Percentiles rank a stretch among this genome's conserved stretches.
These are phyloP conservation scores for Cryptomeria japonica DNA, from an alignment of 75 land plant genomes.

Conservation along the genomic window DNA sequence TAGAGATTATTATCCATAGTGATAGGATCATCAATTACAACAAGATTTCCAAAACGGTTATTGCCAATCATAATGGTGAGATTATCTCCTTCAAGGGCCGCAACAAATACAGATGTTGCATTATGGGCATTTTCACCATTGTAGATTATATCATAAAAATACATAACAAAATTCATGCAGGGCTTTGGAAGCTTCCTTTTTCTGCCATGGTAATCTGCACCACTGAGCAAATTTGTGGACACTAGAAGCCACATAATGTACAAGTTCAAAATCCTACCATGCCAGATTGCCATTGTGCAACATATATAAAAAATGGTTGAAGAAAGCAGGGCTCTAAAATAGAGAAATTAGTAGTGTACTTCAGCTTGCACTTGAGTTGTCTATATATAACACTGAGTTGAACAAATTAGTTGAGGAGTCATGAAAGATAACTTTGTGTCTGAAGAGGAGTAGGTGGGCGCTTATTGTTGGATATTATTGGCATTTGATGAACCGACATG, in stretches of 20 bases:
- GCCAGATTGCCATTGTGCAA: background rate
- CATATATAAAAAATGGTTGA: background rate
- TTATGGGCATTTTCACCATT: constrained; percentile 12
- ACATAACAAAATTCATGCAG: constrained; percentile 35
- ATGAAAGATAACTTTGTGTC: no score
- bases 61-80: constrained; percentile 21
- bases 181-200: constrained; percentile 16
- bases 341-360: no score
- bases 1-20: constrained; percentile 38
- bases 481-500: no score
- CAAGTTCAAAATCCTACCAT: background rate
- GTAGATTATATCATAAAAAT: constrained; percentile 46
- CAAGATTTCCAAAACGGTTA: no score
- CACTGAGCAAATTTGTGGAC: background rate
- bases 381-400: no score
- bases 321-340: no score
- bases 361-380: no score
- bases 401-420: background rate
- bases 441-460: no score
- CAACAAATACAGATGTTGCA: constrained; percentile 53
- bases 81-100: constrained; percentile 30
- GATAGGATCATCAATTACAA: no score
- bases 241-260: background rate
- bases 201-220: background rate
- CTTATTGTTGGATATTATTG: no score